Conservation (phyloP, 1,284 basidiomycete genomes). For the Cutaneotrichosporon cutaneum region DNA sequence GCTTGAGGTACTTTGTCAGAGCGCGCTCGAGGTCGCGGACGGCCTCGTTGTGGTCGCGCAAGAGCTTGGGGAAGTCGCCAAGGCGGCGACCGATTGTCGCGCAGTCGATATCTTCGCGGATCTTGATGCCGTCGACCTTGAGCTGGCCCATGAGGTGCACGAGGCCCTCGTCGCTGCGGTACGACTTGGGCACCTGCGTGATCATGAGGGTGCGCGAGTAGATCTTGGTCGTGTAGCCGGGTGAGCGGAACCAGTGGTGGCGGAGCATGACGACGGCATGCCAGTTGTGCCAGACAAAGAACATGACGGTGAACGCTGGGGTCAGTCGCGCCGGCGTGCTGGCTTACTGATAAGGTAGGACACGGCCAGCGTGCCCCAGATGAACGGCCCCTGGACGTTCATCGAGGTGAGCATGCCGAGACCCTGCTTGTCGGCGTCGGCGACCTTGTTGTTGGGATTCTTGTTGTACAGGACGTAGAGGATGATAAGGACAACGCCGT, state of each 20-base stretch:
- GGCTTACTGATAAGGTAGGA: conserved; percentile 67
- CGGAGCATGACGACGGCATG: conserved; percentile 60
- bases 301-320: conserved; percentile 43
- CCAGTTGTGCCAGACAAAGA: conserved; percentile 67
- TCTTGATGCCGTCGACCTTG: conserved; percentile 57
- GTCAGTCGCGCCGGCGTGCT: conserved; percentile 32
- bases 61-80: conserved; percentile 52
- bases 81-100: conserved; percentile 47
- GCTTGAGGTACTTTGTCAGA: conserved; percentile 80
- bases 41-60: conserved; percentile 75
- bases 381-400: conserved; percentile 64
- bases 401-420: conserved; percentile 76
- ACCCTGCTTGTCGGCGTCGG: conserved; percentile 53
- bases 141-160: conserved; percentile 67
- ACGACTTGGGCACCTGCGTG: conserved; percentile 68
- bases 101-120: conserved; percentile 45
- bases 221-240: conserved; percentile 50
- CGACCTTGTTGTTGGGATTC: conserved; percentile 56
- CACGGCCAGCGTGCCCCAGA: conserved; percentile 73
- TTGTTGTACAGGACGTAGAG: conserved; percentile 65
- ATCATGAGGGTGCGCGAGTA: conserved; percentile 56
- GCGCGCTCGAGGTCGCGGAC: conserved; percentile 79
- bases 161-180: conserved; percentile 73
- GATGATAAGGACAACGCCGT: conserved; percentile 73
- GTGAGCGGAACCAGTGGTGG: conserved; percentile 51